Conservation (phyloP, 805 yeast species). For the Candida wancherniae region DNA sequence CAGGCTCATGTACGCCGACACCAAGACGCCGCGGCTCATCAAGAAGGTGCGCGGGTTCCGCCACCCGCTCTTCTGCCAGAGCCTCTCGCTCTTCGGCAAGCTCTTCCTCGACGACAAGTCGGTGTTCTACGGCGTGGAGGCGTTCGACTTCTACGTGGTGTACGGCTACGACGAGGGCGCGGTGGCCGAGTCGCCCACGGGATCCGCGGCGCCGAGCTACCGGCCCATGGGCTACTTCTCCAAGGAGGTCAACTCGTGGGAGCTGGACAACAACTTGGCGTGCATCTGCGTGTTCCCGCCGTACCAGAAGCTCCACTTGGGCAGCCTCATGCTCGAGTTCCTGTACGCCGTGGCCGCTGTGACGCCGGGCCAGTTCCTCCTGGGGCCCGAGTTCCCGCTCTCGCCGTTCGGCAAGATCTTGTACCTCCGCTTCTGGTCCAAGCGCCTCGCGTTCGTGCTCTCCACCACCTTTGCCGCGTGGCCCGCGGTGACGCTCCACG, state of each 20-base stretch:
- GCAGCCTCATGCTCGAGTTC: conserved; percentile 75
- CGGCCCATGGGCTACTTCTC: conserved; percentile 78
- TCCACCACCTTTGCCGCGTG: conserved; percentile 7
- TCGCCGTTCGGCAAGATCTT: conserved; percentile 75
- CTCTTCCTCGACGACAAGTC: conserved; percentile 87
- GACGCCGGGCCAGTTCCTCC: conserved; percentile 51
- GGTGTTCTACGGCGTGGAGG: conserved; percentile 72
- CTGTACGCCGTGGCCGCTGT: conserved; percentile 66
- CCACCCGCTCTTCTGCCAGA: conserved; percentile 70
- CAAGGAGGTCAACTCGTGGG: conserved; percentile 75
- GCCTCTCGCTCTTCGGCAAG: conserved; percentile 78
- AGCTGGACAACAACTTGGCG: conserved; percentile 74
- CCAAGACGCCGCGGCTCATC: conserved; percentile 42
- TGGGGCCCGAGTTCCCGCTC: conserved; percentile 92
- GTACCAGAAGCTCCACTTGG: conserved; percentile 73
- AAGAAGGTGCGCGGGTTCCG: conserved; percentile 63
- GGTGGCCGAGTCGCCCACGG: conserved; percentile 2
- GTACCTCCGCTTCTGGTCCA: conserved; percentile 74
- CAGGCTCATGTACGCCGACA: conserved; percentile 60
- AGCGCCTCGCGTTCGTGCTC: conserved; percentile 25
- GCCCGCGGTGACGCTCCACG: conserved; percentile 38
- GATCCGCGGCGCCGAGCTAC: conserved; percentile 4
- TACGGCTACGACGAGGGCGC: conserved; percentile 42
- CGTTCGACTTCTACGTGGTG: conserved; percentile 73
- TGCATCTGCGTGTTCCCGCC: conserved; percentile 93